phyloP scores from a whole-genome alignment of 495 filamentous ascomycete genomes.

The Terfezia claveryi region DNA sequence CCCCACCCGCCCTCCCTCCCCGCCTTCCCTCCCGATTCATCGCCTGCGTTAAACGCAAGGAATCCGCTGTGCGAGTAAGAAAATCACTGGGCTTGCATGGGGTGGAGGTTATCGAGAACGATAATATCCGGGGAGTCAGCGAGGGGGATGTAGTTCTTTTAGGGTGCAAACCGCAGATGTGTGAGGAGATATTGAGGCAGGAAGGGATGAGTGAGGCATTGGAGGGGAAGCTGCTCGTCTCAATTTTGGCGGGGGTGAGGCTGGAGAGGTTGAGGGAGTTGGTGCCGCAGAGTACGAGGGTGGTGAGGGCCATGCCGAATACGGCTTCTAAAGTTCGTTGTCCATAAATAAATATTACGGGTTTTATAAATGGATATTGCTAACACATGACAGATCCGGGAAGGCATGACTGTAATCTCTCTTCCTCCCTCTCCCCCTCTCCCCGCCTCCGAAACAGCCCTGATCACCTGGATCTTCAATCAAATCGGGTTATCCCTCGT shows the following conservation, averaged over 20 bases:
- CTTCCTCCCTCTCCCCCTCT: slow-evolving; percentile 35
- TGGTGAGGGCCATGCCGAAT: slow-evolving; percentile 65
- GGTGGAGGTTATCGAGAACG: slow-evolving; percentile 26
- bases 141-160: slow-evolving; percentile 46
- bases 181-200: slow-evolving; percentile 38
- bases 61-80: slow-evolving; percentile 40
- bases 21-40: slow-evolving; percentile 50
- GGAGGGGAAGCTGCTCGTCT: slow-evolving; percentile 57
- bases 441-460: slow-evolving; percentile 25
- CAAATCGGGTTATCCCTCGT: slow-evolving; percentile 44
- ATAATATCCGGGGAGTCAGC: slow-evolving; percentile 37
- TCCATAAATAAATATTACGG: background rate
- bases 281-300: slow-evolving; percentile 24
- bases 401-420: slow-evolving; percentile 65
- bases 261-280: slow-evolving; percentile 20
- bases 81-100: slow-evolving; percentile 31
- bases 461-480: slow-evolving; percentile 60
- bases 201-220: slow-evolving; percentile 47
- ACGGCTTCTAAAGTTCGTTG: slow-evolving; percentile 27
- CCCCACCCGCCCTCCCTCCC: slow-evolving; percentile 23
- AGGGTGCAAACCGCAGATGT: slow-evolving; percentile 59
- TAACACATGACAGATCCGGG: slow-evolving; percentile 30
- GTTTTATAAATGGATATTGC: background rate
- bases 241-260: slow-evolving; percentile 60
- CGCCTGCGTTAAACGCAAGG: slow-evolving; percentile 44